Evolutionary conservation across 2,329 filamentous ascomycete species (phyloP), one percentile per base, ranked within the genome.

Genomic region (Fusarium haematococcum): DNA sequence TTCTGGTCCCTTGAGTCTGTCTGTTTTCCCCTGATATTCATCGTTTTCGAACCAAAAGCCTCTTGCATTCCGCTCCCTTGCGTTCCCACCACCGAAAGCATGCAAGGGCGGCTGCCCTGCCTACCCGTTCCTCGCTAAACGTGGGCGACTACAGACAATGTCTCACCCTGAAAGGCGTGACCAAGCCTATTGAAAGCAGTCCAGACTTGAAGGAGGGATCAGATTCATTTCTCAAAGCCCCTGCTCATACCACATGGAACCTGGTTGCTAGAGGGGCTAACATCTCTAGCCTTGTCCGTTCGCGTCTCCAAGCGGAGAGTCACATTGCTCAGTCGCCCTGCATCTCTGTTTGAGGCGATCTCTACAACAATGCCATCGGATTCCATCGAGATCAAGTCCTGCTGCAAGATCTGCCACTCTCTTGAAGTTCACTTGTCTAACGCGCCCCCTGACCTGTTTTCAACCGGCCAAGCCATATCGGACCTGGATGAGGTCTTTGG

Each of bases 51-150:
- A 27, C 48, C 27, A 65, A 58, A 37, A 63, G 45, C 41, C 59
- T 56, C 63, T 32, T 43, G 41, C 69, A 75, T 75, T 75, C 72
- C 72, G 27, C 8, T 30, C 10, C 13, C 7, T 10, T 7, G 23
- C 50, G 35, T 23, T 57, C 60, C 65, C 62, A 54, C 37, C 37
- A 14, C 58, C 63, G 70, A 60, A 74, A 65, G 39, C 67, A 75
- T 73, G 72, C 72, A 73, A 74, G 72, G 72, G 72, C 48, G 52
- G 11, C 23, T 43, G 9, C 25, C 41, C 58, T 35, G 57, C 39
- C 57, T 66, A 57, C 68, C 54, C 7, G 11, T 4, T 18, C 33
- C 48, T 43, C 25, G 30, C 35, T 41, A 35, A 60, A 27, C 52
- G 45, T 41, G 6, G 33, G 52, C 52, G 50, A 45, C 35, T 33